phyloP scores from a whole-genome alignment of 306 rosid genomes.

The Senna tora region DNA sequence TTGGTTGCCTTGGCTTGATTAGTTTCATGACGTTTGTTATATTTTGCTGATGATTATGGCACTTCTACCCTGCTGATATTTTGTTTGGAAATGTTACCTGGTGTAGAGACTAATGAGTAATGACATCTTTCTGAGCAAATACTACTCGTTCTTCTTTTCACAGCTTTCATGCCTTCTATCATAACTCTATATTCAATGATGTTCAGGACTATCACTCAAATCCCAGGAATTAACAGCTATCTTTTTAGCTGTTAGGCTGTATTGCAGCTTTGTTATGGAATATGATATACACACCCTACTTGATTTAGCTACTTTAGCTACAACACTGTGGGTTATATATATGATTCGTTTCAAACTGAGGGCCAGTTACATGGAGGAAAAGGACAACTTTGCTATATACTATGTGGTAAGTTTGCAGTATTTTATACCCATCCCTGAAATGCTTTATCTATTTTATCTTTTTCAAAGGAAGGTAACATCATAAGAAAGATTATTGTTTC shows the following conservation, averaged over 20 bases:
- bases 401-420: conserved; percentile 69
- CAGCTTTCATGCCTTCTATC: conserved; percentile 5
- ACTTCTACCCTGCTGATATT: neutral
- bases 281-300: conserved; percentile 95
- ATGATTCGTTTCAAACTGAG: conserved; percentile 94
- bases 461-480: conserved; percentile 3
- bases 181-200: conserved; percentile 16
- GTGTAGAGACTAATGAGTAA: neutral
- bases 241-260: conserved; percentile 92
- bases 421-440: neutral
- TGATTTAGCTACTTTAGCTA: conserved; percentile 80
- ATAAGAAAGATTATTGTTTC: conserved; percentile 15
- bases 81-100: neutral
- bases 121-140: neutral
- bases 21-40: conserved; percentile 1
- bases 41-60: conserved; percentile 6
- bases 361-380: conserved; percentile 99
- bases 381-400: conserved; percentile 90
- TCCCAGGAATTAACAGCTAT: conserved; percentile 95
- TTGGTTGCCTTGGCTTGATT: neutral
- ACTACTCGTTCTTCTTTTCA: neutral
- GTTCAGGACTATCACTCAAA: conserved; percentile 86
- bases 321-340: conserved; percentile 92
- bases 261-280: conserved; percentile 98
- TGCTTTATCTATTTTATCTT: neutral